phyloP scores from a whole-genome alignment of 148 eudicot genomes.

The Linanthus parryae region DNA sequence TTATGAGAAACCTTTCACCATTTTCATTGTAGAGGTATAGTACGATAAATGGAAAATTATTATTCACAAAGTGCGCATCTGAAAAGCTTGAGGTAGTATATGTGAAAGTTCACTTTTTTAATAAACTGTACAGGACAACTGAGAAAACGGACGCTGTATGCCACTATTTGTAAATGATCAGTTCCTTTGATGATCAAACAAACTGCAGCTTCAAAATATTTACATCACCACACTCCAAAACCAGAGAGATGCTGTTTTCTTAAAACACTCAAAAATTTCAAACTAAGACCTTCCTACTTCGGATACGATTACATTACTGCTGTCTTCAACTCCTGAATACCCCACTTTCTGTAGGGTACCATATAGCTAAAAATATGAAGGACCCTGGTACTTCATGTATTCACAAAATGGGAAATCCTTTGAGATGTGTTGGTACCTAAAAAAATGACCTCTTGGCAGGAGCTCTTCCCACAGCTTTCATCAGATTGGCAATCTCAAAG shows the following conservation, averaged over 20 bases:
- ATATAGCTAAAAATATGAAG: constrained; percentile 10
- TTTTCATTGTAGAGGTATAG: too few relatives aligned
- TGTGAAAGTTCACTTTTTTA: too few relatives aligned
- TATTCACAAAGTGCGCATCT: too few relatives aligned
- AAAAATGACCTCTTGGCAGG: constrained; percentile 81
- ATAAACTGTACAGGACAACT: too few relatives aligned
- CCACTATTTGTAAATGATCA: not conserved
- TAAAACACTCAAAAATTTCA: too few relatives aligned
- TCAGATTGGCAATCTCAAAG: constrained; percentile 60
- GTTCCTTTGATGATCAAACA: not conserved
- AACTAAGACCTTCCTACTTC: too few relatives aligned
- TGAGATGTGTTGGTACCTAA: constrained; percentile 8
- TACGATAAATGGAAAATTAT: too few relatives aligned
- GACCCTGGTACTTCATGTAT: not conserved
- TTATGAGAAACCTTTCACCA: too few relatives aligned
- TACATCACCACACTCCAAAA: constrained; percentile 1
- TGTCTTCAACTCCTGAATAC: not conserved
- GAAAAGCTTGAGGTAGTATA: too few relatives aligned
- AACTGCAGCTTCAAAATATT: not conserved
- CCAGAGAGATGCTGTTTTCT: too few relatives aligned
- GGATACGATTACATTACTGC: not conserved
- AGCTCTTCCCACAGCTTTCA: constrained; percentile 79
- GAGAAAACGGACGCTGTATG: too few relatives aligned
- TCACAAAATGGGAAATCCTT: not conserved
- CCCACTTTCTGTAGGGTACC: constrained; percentile 13